These are phyloP conservation scores for Cyberlindnera sargentensis DNA, from an alignment of 805 yeast species.

Conservation along the genomic window DNA sequence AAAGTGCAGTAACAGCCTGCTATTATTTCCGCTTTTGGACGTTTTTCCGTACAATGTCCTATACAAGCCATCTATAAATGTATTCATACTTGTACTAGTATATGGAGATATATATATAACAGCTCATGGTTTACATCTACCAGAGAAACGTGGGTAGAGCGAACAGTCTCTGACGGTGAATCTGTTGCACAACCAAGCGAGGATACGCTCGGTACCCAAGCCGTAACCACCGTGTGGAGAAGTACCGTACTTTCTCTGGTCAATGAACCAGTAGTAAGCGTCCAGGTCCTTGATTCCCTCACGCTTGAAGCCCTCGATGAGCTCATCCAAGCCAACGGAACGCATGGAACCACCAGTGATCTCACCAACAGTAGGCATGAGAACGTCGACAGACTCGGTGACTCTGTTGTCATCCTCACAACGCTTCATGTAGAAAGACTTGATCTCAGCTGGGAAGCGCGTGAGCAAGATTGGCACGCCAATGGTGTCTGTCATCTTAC, in stretches of 20 bases:
- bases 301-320: conserved; percentile 85
- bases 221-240: conserved; percentile 99
- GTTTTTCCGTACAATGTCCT: too few relatives aligned
- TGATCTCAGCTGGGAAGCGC: conserved; percentile 94
- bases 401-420: conserved; percentile 87
- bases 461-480: conserved; percentile 89
- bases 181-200: conserved; percentile 97
- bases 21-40: not conserved
- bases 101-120: not conserved
- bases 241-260: conserved; percentile 94
- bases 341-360: conserved; percentile 99
- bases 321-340: conserved; percentile 73
- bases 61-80: too few relatives aligned
- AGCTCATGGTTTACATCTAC: conserved; percentile 88
- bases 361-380: conserved; percentile 99
- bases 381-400: conserved; percentile 95
- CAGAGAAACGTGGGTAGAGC: conserved; percentile 94
- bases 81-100: too few relatives aligned
- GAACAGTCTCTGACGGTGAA: conserved; percentile 98
- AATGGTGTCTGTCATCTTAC: conserved; percentile 94
- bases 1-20: too few relatives aligned
- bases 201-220: conserved; percentile 93
- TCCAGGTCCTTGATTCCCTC: conserved; percentile 70
- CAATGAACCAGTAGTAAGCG: conserved; percentile 93
- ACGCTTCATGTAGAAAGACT: conserved; percentile 96